Evolutionary conservation across 2,329 filamentous ascomycete species (phyloP).

Genomic region (Epichloe hybrida): DNA sequence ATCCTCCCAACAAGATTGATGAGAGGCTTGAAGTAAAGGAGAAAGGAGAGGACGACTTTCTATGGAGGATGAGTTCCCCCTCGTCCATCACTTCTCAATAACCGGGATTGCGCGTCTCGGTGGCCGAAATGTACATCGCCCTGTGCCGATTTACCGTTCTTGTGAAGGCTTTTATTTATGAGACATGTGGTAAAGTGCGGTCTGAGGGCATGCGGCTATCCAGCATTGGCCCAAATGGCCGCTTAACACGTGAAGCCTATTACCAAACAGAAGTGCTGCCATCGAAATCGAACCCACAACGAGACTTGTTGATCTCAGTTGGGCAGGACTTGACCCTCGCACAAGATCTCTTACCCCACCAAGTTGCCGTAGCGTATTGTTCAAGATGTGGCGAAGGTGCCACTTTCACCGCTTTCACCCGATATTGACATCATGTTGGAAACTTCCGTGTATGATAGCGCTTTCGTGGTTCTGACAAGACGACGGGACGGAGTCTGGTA

Average conservation of each 20-base stretch:
- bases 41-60: too few species aligned
- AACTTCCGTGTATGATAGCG: neutral
- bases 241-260: neutral
- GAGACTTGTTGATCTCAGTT: neutral
- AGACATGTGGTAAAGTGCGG: neutral
- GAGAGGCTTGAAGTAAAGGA: too few species aligned
- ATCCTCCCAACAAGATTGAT: too few species aligned
- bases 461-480: neutral
- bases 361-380: too few species aligned
- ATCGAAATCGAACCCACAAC: too few species aligned
- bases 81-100: neutral
- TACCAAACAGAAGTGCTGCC: neutral
- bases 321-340: neutral
- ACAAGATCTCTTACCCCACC: too few species aligned
- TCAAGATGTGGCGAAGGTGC: neutral
- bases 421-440: neutral
- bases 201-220: neutral
- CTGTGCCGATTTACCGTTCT: too few species aligned
- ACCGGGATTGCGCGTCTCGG: neutral
- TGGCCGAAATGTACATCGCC: neutral
- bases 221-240: neutral
- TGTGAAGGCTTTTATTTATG: neutral
- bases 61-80: neutral
- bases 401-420: neutral
- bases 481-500: neutral